These are phyloP conservation scores for Cardiospermum halicacabum DNA, from an alignment of 345 rosid genomes.

Conservation along the genomic window DNA sequence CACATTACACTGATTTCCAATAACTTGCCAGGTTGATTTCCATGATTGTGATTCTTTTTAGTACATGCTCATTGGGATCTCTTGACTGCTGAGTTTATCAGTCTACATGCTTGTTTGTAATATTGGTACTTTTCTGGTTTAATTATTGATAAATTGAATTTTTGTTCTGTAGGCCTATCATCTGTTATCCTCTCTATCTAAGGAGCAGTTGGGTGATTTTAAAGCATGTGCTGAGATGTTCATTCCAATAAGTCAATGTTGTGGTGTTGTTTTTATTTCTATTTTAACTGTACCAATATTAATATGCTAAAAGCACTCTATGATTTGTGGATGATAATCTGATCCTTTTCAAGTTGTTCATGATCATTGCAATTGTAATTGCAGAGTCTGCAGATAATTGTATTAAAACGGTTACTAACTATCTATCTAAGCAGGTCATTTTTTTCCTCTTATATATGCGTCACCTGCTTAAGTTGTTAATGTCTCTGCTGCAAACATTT, in stretches of 20 bases:
- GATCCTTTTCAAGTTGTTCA: slow-evolving; percentile 99
- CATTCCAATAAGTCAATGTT: slow-evolving; percentile 91
- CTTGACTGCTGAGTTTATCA: neutral
- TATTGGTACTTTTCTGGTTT: slow-evolving; percentile 14
- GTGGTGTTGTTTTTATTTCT: no score
- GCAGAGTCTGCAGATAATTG: slow-evolving; percentile 99
- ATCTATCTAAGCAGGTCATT: slow-evolving; percentile 2
- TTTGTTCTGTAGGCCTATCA: slow-evolving; percentile 65
- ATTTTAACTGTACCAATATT: slow-evolving; percentile 12
- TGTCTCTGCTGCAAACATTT: slow-evolving; percentile 21
- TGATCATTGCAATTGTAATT: slow-evolving; percentile 98
- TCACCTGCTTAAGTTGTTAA: slow-evolving; percentile 3
- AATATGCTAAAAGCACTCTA: slow-evolving; percentile 15
- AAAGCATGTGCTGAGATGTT: slow-evolving; percentile 92
- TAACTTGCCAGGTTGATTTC: slow-evolving; percentile 86
- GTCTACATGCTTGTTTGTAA: neutral
- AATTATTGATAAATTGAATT: slow-evolving; percentile 19
- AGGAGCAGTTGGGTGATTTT: slow-evolving; percentile 96
- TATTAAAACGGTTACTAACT: slow-evolving; percentile 87
- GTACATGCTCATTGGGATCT: neutral
- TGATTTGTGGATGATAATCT: slow-evolving; percentile 49
- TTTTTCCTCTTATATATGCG: neutral
- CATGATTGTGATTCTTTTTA: slow-evolving; percentile 36
- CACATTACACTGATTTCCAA: slow-evolving; percentile 79
- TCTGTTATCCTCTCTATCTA: slow-evolving; percentile 84